Evolutionary conservation across 495 filamentous ascomycete species (phyloP).

Genomic region (Echria macrotheca): DNA sequence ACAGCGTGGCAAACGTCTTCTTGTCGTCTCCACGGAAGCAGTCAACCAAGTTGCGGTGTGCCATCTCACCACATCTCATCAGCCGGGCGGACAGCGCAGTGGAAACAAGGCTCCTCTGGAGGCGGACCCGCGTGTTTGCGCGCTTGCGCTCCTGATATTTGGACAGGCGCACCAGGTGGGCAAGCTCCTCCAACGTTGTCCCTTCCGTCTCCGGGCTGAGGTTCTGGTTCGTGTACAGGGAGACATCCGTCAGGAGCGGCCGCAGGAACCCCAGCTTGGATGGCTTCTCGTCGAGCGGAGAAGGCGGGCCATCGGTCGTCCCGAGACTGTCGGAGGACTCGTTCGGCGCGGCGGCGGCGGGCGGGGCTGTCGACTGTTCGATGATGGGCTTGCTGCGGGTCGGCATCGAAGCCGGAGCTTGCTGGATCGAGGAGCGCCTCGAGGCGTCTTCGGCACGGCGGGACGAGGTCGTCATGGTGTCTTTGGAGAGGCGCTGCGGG

Average conservation of each 20-base stretch:
- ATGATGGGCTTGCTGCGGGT: slow-evolving; percentile 40
- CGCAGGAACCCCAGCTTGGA: slow-evolving; percentile 31
- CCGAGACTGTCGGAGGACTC: slow-evolving; percentile 25
- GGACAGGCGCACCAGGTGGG: slow-evolving; percentile 63
- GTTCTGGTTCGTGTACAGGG: slow-evolving; percentile 45
- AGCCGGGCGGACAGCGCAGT: slow-evolving; percentile 76
- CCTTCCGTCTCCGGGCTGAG: slow-evolving; percentile 43
- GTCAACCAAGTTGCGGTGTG: slow-evolving; percentile 80
- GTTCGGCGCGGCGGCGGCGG: slow-evolving; percentile 20
- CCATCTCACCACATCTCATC: slow-evolving; percentile 68
- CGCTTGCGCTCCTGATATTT: slow-evolving; percentile 70
- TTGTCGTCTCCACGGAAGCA: slow-evolving; percentile 86
- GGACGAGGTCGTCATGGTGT: slow-evolving; percentile 25
- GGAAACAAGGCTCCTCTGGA: slow-evolving; percentile 62
- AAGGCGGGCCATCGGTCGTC: slow-evolving; percentile 8
- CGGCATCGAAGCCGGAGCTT: slow-evolving; percentile 31
- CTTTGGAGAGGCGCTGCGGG: slow-evolving; percentile 32
- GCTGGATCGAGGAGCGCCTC: slow-evolving; percentile 35
- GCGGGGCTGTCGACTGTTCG: slow-evolving; percentile 31
- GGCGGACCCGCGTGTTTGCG: slow-evolving; percentile 57
- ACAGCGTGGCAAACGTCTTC: slow-evolving; percentile 76
- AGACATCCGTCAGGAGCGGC: slow-evolving; percentile 44
- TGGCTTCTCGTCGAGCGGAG: slow-evolving; percentile 22
- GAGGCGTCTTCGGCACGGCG: slow-evolving; percentile 33
- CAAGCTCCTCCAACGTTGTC: slow-evolving; percentile 65